Base-by-base conservation (phyloP, 345 rosid genomes). In the Gossypium sturtianum region DNA sequence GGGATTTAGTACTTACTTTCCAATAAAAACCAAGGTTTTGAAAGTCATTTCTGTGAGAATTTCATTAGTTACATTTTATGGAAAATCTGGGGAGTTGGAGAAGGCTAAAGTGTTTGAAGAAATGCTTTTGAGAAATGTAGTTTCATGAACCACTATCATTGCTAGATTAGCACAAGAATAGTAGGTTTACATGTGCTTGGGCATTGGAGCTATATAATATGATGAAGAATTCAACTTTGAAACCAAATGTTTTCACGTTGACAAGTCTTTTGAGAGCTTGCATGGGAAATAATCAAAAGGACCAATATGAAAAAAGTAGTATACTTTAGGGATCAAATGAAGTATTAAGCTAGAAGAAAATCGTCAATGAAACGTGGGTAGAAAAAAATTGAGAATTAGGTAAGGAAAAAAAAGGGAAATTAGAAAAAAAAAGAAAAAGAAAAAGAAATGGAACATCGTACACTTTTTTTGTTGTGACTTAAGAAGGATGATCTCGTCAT, bases 61-160 rank as follows among this genome's bases (percentile, higher is more conserved):
- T 51, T 87, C 93, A 34, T 56, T 94, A 78, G 82, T 92, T 4
- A 79, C 81, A 8, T 67, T 89, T 6, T 92, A 91, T 9, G 2
- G 88, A 8, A 88, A 79, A 76, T 89, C 86, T 10, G 77, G 90
- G 2, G 80, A 79, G 13, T 12, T 86, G 25, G 72, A 66, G 0
- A 58, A 56, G 70, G 96, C 96, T 2, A 86, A 85, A 29, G 68
- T 89, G 90, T 91, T 92, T 22, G 83, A 82, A 0, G 96, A 91
- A 94, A 92, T 91, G 89, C 89, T 97, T 75, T 84, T 84, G 1
- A 92, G 79, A 78, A 90, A 91, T 71, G 93, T 89, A 1, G 94
- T 94, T 53, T 84, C 91, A 0, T 94, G 98, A 98, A 89, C 98
- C 1, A 89, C 91, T 11, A 75, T 92, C 53, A 91, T 92, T 76